A percentile compares a stretch with the other conserved stretches of the same genome.
Evolutionary conservation across 1,284 basidiomycete species (phyloP).

Genomic region (Ceratobasidium sp.): DNA sequence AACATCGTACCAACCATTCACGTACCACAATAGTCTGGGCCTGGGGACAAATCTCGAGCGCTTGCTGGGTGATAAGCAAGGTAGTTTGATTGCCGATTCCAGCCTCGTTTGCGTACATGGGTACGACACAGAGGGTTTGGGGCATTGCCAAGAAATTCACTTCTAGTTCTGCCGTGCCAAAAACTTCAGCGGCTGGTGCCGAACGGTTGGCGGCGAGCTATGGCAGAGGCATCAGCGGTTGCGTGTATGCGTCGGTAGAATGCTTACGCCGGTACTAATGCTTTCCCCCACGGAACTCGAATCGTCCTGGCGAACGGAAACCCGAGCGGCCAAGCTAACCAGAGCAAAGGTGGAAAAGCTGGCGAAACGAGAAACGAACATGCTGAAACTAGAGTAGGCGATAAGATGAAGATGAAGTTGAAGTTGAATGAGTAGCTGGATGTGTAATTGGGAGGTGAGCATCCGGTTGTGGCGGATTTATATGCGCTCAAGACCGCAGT

Average conservation of each 20-base stretch:
- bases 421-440: neutral
- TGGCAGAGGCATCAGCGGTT: neutral
- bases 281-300: neutral
- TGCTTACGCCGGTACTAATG: neutral
- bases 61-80: conserved; percentile 21
- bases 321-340: neutral
- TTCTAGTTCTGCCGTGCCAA: conserved; percentile 5
- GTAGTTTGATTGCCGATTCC: neutral
- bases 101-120: conserved; percentile 11
- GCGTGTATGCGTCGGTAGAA: neutral
- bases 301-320: neutral
- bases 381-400: neutral
- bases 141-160: conserved; percentile 4
- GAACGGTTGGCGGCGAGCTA: conserved; percentile 29
- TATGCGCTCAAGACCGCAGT: neutral
- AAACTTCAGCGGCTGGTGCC: neutral
- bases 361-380: neutral
- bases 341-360: neutral
- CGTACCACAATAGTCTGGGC: conserved; percentile 14
- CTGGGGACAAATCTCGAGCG: conserved; percentile 21
- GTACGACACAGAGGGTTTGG: neutral
- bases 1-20: neutral
- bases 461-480: neutral
- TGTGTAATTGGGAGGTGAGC: neutral
- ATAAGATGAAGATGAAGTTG: neutral